These are phyloP conservation scores for Lactarius trivialis DNA, from an alignment of 768 basidiomycete species.

Conservation along the genomic window DNA sequence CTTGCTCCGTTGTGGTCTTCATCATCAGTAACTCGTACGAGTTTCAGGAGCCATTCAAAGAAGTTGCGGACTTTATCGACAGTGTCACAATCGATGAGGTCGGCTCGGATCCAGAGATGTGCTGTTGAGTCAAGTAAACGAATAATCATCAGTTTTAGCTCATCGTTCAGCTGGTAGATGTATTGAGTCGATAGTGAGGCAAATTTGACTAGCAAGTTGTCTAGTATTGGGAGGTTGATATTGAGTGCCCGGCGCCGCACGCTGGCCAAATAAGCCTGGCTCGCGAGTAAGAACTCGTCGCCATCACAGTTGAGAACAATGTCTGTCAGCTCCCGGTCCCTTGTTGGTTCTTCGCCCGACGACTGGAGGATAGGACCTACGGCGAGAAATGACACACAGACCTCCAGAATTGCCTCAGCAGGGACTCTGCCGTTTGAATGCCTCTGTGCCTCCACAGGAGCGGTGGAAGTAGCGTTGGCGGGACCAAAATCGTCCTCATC, in stretches of 20 bases:
- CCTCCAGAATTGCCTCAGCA: conserved; percentile 36
- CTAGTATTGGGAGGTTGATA: conserved; percentile 45
- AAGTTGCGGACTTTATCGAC: conserved; percentile 43
- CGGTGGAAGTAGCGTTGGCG: conserved; percentile 36
- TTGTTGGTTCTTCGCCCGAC: conserved; percentile 48
- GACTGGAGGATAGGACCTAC: conserved; percentile 59
- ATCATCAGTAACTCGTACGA: conserved; percentile 28
- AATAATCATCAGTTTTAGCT: conserved; percentile 47
- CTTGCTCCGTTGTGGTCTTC: conserved; percentile 17
- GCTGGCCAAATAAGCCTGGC: conserved; percentile 47
- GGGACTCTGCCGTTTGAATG: conserved; percentile 28
- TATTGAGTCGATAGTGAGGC: conserved; percentile 48
- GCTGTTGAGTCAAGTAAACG: conserved; percentile 60
- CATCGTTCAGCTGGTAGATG: conserved; percentile 46
- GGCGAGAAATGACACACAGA: conserved; percentile 56
- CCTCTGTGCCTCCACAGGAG: conserved; percentile 29
- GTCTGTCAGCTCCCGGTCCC: conserved; percentile 55
- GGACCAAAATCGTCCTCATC: conserved; percentile 56
- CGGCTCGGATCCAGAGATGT: conserved; percentile 46
- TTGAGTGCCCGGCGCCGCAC: conserved; percentile 49
- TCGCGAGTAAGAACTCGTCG: conserved; percentile 54
- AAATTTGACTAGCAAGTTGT: conserved; percentile 48
- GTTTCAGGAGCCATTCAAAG: conserved; percentile 47
- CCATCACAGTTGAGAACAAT: conserved; percentile 43
- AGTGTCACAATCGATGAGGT: conserved; percentile 27